These are phyloP conservation scores for Tuctoria greenei DNA, from an alignment of 176 grass and related monocot species.

Conservation along the genomic window DNA sequence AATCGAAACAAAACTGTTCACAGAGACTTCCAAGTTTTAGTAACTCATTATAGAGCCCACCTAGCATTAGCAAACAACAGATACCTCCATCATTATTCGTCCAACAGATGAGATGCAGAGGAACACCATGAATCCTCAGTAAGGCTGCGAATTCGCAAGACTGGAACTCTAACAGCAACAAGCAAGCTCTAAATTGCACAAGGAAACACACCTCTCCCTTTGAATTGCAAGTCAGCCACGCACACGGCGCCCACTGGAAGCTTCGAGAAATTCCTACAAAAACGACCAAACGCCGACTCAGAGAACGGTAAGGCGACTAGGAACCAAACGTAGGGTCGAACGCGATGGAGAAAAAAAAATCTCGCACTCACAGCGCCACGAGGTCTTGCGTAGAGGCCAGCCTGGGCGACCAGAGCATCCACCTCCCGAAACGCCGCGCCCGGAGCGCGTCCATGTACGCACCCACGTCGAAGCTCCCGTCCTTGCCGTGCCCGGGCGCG, in stretches of 20 bases:
- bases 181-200: not conserved
- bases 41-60: not conserved
- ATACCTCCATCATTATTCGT: too few relatives aligned
- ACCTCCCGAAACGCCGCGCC: slow-evolving; percentile 61
- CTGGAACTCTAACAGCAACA: not conserved
- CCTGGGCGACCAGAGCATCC: slow-evolving; percentile 83
- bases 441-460: slow-evolving; percentile 64
- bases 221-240: slow-evolving; percentile 68
- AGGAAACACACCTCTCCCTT: slow-evolving; percentile 75
- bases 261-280: slow-evolving; percentile 71
- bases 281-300: not conserved
- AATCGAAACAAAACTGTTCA: not conserved
- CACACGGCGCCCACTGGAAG: slow-evolving; percentile 81
- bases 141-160: not conserved
- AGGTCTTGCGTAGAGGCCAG: slow-evolving; percentile 83
- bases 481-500: not conserved
- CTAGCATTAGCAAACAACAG: not conserved
- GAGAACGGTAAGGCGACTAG: not conserved
- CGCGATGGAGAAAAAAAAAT: not conserved
- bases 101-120: too few relatives aligned
- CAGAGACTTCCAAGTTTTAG: not conserved
- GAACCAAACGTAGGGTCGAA: not conserved
- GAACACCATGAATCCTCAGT: too few relatives aligned
- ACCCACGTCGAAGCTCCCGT: slow-evolving; percentile 37
- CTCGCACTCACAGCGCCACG: slow-evolving; percentile 52